Conservation (phyloP, 2,329 filamentous ascomycete genomes). For the Domatiomyces globalis region DNA sequence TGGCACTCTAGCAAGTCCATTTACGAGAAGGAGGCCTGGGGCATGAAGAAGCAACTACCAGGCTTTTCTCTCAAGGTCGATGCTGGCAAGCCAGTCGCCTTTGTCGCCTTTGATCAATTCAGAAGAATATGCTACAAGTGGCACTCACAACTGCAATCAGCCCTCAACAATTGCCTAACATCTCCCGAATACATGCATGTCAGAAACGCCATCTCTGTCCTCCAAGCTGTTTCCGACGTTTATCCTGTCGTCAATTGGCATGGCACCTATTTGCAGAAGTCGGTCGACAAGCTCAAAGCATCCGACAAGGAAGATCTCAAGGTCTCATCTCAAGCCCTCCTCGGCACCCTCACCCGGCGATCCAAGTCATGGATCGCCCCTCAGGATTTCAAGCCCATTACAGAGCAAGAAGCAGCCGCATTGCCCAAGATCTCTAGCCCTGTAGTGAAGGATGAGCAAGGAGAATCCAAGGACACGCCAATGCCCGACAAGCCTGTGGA, state of each 20-base stretch:
- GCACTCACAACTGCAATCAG: slow-evolving; percentile 69
- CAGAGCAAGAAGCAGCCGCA: slow-evolving; percentile 5
- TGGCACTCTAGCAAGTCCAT: slow-evolving; percentile 69
- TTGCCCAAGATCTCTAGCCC: slow-evolving; percentile 11
- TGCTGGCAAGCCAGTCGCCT: slow-evolving; percentile 54
- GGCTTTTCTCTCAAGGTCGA: slow-evolving; percentile 69
- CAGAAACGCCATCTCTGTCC: slow-evolving; percentile 79
- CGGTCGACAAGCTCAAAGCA: slow-evolving; percentile 30
- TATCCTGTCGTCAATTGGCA: slow-evolving; percentile 89
- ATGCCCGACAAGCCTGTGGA: slow-evolving; percentile 22
- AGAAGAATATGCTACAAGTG: slow-evolving; percentile 74
- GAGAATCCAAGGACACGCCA: slow-evolving; percentile 33
- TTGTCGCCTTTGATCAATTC: slow-evolving; percentile 76
- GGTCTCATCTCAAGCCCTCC: slow-evolving; percentile 35
- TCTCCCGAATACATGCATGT: slow-evolving; percentile 94
- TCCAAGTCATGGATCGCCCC: slow-evolving; percentile 37
- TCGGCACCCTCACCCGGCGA: slow-evolving; percentile 34
- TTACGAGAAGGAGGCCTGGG: slow-evolving; percentile 74
- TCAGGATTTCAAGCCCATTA: slow-evolving; percentile 26
- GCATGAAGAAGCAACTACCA: slow-evolving; percentile 48
- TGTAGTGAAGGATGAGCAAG: slow-evolving; percentile 27
- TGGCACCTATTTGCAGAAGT: slow-evolving; percentile 39
- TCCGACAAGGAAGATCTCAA: slow-evolving; percentile 36
- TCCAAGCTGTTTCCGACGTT: slow-evolving; percentile 64
- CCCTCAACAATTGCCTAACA: slow-evolving; percentile 67